phyloP scores from a whole-genome alignment of 2,329 filamentous ascomycete species.

The Colletotrichum spaethianum region DNA sequence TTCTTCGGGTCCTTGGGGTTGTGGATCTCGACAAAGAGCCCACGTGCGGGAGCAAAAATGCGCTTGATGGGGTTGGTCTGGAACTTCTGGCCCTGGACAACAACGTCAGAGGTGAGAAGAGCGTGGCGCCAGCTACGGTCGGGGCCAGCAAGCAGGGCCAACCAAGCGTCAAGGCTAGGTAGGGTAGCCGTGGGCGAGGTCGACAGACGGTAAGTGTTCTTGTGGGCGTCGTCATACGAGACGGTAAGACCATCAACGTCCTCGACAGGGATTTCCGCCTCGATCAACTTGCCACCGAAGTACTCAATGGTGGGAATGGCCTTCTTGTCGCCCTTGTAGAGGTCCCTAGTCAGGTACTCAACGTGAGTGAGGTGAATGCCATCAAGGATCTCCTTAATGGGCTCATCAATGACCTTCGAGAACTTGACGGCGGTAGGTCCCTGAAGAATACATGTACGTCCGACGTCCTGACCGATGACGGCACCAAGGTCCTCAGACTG shows the following conservation, averaged over 20 bases:
- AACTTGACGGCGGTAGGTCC: slow-evolving; percentile 94
- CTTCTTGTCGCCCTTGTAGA: slow-evolving; percentile 81
- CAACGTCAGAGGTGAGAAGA: slow-evolving; percentile 91
- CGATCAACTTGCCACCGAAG: slow-evolving; percentile 90
- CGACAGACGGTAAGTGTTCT: slow-evolving; percentile 88
- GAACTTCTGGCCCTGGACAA: slow-evolving; percentile 96
- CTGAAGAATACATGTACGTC: slow-evolving; percentile 95
- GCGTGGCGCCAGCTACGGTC: slow-evolving; percentile 95
- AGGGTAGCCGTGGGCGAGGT: slow-evolving; percentile 80
- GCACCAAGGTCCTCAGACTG: slow-evolving; percentile 98
- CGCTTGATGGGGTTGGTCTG: slow-evolving; percentile 96
- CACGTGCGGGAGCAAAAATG: slow-evolving; percentile 88
- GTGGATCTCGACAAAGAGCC: slow-evolving; percentile 89
- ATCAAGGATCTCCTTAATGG: slow-evolving; percentile 94
- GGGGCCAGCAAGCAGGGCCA: slow-evolving; percentile 87
- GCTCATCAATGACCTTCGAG: slow-evolving; percentile 91
- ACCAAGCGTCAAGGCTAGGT: slow-evolving; percentile 86
- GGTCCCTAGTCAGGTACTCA: slow-evolving; percentile 80
- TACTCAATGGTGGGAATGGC: slow-evolving; percentile 92
- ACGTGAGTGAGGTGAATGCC: slow-evolving; percentile 93
- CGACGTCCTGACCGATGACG: slow-evolving; percentile 95
- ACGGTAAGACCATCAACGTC: slow-evolving; percentile 91
- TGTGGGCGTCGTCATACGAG: slow-evolving; percentile 82
- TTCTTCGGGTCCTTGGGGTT: slow-evolving; percentile 86
- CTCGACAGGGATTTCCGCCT: slow-evolving; percentile 74